Evolutionary conservation across 495 filamentous ascomycete genomes (phyloP).

Genomic region (Aspergillus nidulans): DNA sequence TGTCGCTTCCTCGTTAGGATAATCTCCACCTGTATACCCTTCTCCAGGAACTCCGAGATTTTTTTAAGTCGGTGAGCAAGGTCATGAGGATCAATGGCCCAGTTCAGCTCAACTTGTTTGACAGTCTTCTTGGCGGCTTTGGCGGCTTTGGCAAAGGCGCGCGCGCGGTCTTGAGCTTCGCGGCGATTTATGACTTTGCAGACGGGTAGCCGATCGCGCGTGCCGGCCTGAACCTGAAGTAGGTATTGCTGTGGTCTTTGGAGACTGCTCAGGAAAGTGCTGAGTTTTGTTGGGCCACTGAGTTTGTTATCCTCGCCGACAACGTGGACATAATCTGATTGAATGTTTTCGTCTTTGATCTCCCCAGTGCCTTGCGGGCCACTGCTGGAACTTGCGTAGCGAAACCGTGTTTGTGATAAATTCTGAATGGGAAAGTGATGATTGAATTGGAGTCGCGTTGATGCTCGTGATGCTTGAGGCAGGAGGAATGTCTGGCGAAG

Average conservation of each 20-base stretch:
- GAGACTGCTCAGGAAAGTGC: conserved; percentile 43
- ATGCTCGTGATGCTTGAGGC: conserved; percentile 17
- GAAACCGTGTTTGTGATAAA: conserved; percentile 13
- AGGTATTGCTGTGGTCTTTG: conserved; percentile 51
- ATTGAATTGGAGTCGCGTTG: conserved; percentile 15
- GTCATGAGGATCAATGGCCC: conserved; percentile 71
- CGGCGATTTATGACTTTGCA: conserved; percentile 62
- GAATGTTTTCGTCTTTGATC: conserved; percentile 53
- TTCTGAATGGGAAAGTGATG: conserved; percentile 8
- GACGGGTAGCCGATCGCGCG: conserved; percentile 41
- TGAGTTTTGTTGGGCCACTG: conserved; percentile 36
- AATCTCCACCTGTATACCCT: conserved; percentile 61
- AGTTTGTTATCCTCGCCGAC: conserved; percentile 49
- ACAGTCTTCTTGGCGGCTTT: conserved; percentile 25
- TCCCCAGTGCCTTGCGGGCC: conserved; percentile 3
- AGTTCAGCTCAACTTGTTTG: conserved; percentile 81
- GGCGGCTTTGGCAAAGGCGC: conserved; percentile 36
- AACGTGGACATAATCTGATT: conserved; percentile 46
- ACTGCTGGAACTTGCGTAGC: conserved; percentile 9
- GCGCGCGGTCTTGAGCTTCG: conserved; percentile 35
- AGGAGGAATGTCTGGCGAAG: conserved; percentile 34
- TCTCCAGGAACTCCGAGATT: conserved; percentile 56
- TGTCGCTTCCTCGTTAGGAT: conserved; percentile 47
- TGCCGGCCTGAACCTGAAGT: conserved; percentile 48
- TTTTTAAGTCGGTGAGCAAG: conserved; percentile 55